Evolutionary conservation across 495 filamentous ascomycete species (phyloP), one percentile per base, ranked within the genome.

Genomic region (Aspergillus sclerotiicarbonarius): DNA sequence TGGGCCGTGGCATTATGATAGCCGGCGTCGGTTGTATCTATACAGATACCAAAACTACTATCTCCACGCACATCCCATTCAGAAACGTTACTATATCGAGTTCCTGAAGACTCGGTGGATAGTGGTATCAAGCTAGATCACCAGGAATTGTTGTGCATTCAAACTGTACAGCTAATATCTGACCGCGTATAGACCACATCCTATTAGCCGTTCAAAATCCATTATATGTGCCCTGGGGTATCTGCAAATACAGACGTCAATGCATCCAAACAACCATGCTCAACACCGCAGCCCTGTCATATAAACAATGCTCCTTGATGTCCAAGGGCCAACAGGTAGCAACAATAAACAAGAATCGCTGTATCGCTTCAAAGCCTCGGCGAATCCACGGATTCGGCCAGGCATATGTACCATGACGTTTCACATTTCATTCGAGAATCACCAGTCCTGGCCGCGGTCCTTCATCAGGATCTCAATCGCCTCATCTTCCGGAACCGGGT

Each of bases 391-490:
- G 33, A 15, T 33, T 8, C 13, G 30, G 8, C 29, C 31, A 25
- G 30, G 31, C 18, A 33, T 58, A 58, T 54, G 59, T 57, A 60
- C 41, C 30, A 31, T 80, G 13, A 32, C 53, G 54, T 48, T 46
- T 58, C 41, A 31, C 43, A 32, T 49, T 13, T 32, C 13, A 8
- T 25, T 31, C 8, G 20, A 51, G n/a, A 44, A 39, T 60, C 74
- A 79, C 76, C 76, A 79, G 56, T 79, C 76, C 66, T 79, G 76
- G 4, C 76, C 76, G 29, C 76, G 76, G 59, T 79, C 76, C 56
- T 69, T 69, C 76, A 79, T 79, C 43, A 79, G 58, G 32, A 79
- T 76, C 58, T 79, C 76, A 53, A 77, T 76, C 16, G 75, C 76
- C 57, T 76, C 76, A 41, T 79, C 76, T 60, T 76, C 72, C 1